phyloP scores from a whole-genome alignment of 768 basidiomycete species.

The Chiua virens region DNA sequence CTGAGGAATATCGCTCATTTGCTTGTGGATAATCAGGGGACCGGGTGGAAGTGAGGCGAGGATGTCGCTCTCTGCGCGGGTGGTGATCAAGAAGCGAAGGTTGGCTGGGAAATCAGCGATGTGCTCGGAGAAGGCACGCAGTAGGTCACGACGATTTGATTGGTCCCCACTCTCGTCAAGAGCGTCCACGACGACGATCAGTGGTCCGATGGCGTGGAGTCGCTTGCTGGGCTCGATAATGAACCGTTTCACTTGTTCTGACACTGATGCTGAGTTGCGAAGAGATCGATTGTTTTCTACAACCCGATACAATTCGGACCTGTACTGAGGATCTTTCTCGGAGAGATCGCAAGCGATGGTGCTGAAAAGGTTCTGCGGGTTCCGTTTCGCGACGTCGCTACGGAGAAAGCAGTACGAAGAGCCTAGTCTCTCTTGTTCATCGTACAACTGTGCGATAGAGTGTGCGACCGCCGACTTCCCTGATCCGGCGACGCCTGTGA shows the following conservation, averaged over 20 bases:
- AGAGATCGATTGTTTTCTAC: conserved; percentile 25
- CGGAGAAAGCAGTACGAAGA: conserved; percentile 33
- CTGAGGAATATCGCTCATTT: conserved; percentile 13
- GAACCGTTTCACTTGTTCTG: conserved; percentile 29
- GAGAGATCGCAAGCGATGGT: conserved; percentile 36
- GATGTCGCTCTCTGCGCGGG: conserved; percentile 28
- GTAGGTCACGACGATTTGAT: conserved; percentile 16
- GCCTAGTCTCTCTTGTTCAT: conserved; percentile 28
- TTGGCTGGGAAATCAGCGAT: conserved; percentile 18
- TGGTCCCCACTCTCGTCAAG: conserved; percentile 30
- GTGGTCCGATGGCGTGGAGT: conserved; percentile 28
- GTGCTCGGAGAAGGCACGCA: conserved; percentile 17
- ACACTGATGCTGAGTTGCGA: conserved; percentile 14
- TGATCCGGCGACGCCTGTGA: conserved; percentile 28
- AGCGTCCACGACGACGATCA: conserved; percentile 37
- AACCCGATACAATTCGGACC: conserved; percentile 10
- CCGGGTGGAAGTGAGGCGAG: conserved; percentile 5
- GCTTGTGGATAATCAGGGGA: conserved; percentile 9
- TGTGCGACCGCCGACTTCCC: conserved; percentile 35
- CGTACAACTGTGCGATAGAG: conserved; percentile 27
- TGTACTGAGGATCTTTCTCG: conserved; percentile 30
- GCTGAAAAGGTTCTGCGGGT: conserved; percentile 29
- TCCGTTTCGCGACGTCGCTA: conserved; percentile 12
- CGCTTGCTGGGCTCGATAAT: conserved; percentile 26
- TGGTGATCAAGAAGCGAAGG: conserved; percentile 28